A percentile compares a stretch with the other conserved stretches of the same genome.
phyloP scores from a whole-genome alignment of 805 yeast species.

The Teunomyces panamensis region DNA sequence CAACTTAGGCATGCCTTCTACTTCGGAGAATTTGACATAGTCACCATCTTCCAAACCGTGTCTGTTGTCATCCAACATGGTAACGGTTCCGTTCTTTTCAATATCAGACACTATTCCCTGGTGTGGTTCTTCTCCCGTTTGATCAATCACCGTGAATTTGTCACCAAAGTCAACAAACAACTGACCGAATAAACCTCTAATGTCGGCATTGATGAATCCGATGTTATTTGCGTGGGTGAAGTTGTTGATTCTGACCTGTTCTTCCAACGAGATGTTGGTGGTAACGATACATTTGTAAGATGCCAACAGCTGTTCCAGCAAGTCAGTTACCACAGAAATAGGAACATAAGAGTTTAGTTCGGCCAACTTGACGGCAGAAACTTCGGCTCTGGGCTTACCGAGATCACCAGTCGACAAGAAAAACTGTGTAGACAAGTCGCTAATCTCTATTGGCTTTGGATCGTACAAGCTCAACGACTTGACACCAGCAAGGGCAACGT shows the following conservation, averaged over 20 bases:
- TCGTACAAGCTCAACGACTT: constrained; percentile 85
- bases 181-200: constrained; percentile 84
- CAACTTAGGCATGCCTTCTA: constrained; percentile 71
- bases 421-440: constrained; percentile 87
- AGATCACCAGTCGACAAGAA: constrained; percentile 69
- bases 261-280: constrained; percentile 70
- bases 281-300: constrained; percentile 79
- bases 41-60: constrained; percentile 94
- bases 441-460: constrained; percentile 61
- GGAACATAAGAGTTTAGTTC: constrained; percentile 93
- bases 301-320: constrained; percentile 52
- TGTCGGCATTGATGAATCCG: constrained; percentile 77
- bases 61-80: constrained; percentile 86
- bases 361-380: constrained; percentile 62
- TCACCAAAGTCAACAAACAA: constrained; percentile 90
- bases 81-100: constrained; percentile 85
- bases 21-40: constrained; percentile 81
- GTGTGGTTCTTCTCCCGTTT: constrained; percentile 89
- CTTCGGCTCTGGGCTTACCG: constrained; percentile 74
- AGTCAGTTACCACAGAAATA: constrained; percentile 56
- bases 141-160: constrained; percentile 74
- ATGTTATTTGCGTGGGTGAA: constrained; percentile 71
- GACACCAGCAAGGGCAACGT: constrained; percentile 95
- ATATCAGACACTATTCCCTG: constrained; percentile 87
- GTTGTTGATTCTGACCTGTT: constrained; percentile 71